Percentiles rank a stretch among this genome's conserved stretches.
Evolutionary conservation across 768 basidiomycete genomes (phyloP).

Genomic region (Postia placenta): DNA sequence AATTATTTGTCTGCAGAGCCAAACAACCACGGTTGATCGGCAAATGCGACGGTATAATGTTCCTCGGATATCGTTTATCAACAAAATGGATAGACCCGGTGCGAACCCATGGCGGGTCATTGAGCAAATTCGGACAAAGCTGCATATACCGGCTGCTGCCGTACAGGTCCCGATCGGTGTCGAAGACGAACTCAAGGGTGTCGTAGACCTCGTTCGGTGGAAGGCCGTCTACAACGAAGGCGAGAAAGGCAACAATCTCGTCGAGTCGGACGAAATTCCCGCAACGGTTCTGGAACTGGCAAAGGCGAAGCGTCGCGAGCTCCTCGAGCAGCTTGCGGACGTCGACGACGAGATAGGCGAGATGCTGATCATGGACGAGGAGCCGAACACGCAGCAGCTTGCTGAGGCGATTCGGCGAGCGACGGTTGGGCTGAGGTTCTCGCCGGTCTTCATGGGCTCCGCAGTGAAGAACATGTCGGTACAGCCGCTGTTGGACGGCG

Average conservation of each 20-base stretch:
- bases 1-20: conserved; percentile 54
- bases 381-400: conserved; percentile 67
- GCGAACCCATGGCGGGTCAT: conserved; percentile 97
- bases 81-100: conserved; percentile 98
- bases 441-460: conserved; percentile 94
- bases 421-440: conserved; percentile 84
- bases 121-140: conserved; percentile 84
- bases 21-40: conserved; percentile 97
- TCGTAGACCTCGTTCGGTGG: conserved; percentile 93
- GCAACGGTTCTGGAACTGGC: conserved; percentile 66
- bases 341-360: conserved; percentile 96
- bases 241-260: conserved; percentile 82
- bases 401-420: conserved; percentile 83
- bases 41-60: conserved; percentile 98
- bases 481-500: conserved; percentile 90
- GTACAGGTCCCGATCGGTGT: conserved; percentile 93
- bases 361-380: conserved; percentile 79
- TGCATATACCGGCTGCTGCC: conserved; percentile 89
- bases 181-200: conserved; percentile 83
- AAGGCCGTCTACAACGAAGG: conserved; percentile 94
- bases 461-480: conserved; percentile 97
- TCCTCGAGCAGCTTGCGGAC: conserved; percentile 93
- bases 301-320: conserved; percentile 78
- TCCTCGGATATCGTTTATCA: conserved; percentile 92
- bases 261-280: conserved; percentile 86